Percentiles rank a stretch among this genome's conserved stretches.
These are phyloP conservation scores for Combretum micranthum DNA, from an alignment of 345 rosid genomes.

Conservation along the genomic window DNA sequence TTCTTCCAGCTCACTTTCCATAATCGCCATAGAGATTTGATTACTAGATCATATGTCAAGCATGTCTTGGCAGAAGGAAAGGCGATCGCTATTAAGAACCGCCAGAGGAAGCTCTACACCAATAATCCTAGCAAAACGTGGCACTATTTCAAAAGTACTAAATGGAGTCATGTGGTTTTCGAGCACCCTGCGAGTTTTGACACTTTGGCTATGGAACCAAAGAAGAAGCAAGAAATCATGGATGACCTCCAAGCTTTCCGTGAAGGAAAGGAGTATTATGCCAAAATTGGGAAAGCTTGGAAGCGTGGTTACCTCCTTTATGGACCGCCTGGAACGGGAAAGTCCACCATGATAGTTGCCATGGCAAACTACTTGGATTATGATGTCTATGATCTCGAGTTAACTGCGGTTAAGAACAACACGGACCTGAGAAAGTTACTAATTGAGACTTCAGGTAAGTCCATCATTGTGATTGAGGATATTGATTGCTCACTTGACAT, in stretches of 20 bases:
- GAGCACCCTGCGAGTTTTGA: slow-evolving; percentile 22
- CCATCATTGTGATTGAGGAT: slow-evolving; percentile 22
- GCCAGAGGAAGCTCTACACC: slow-evolving; percentile 12
- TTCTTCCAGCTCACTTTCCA: slow-evolving; percentile 11
- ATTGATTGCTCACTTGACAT: slow-evolving; percentile 22
- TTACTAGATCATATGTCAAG: not conserved
- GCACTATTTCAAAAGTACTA: not conserved
- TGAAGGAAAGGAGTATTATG: slow-evolving; percentile 14
- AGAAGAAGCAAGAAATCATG: slow-evolving; percentile 13
- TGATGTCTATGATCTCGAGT: slow-evolving; percentile 17
- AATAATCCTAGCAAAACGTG: not conserved
- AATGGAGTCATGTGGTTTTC: slow-evolving; percentile 18
- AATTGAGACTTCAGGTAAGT: slow-evolving; percentile 18
- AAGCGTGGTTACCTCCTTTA: slow-evolving; percentile 13
- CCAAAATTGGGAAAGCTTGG: slow-evolving; percentile 15
- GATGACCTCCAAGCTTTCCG: slow-evolving; percentile 12
- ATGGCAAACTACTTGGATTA: slow-evolving; percentile 17
- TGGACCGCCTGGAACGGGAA: slow-evolving; percentile 23
- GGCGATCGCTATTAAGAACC: slow-evolving; percentile 4
- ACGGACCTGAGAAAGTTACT: slow-evolving; percentile 15
- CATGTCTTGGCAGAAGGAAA: slow-evolving; percentile 8
- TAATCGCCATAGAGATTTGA: slow-evolving; percentile 6
- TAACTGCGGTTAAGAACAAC: slow-evolving; percentile 18
- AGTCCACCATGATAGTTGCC: slow-evolving; percentile 22
- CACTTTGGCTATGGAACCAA: slow-evolving; percentile 16